Percentiles rank a stretch among this genome's conserved stretches.
phyloP scores from a whole-genome alignment of 257 asterid genomes.

The Cinchona pubescens region DNA sequence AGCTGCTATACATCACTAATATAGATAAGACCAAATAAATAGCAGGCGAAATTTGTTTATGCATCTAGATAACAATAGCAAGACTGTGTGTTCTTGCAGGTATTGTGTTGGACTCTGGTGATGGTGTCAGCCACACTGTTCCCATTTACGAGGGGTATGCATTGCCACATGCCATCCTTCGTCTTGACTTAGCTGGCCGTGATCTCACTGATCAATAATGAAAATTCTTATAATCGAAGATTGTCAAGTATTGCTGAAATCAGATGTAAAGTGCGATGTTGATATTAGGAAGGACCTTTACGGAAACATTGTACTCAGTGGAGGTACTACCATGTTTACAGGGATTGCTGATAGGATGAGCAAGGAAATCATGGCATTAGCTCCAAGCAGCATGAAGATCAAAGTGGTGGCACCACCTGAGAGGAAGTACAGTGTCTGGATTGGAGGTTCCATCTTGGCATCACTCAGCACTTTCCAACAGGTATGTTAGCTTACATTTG shows the following conservation, averaged over 20 bases:
- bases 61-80: background rate
- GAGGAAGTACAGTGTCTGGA: conserved; percentile 51
- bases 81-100: conserved; percentile 32
- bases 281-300: conserved; percentile 48
- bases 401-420: conserved; percentile 47
- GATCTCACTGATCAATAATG: conserved; percentile 41
- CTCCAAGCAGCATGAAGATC: conserved; percentile 54
- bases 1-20: background rate
- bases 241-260: no score
- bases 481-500: conserved; percentile 19
- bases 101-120: conserved; percentile 48
- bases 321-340: conserved; percentile 46
- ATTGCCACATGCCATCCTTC: conserved; percentile 44
- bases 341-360: conserved; percentile 48
- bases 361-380: conserved; percentile 43
- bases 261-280: conserved; percentile 41
- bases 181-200: conserved; percentile 49
- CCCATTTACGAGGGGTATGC: conserved; percentile 50
- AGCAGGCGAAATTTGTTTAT: background rate
- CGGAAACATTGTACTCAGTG: conserved; percentile 46
- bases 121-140: conserved; percentile 48
- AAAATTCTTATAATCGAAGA: conserved; percentile 44
- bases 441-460: conserved; percentile 46
- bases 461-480: conserved; percentile 51
- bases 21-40: background rate